Percentiles rank a stretch among this genome's conserved stretches.
Conservation (phyloP, 2,329 filamentous ascomycete genomes). For the Hymenoscyphus repandus region DNA sequence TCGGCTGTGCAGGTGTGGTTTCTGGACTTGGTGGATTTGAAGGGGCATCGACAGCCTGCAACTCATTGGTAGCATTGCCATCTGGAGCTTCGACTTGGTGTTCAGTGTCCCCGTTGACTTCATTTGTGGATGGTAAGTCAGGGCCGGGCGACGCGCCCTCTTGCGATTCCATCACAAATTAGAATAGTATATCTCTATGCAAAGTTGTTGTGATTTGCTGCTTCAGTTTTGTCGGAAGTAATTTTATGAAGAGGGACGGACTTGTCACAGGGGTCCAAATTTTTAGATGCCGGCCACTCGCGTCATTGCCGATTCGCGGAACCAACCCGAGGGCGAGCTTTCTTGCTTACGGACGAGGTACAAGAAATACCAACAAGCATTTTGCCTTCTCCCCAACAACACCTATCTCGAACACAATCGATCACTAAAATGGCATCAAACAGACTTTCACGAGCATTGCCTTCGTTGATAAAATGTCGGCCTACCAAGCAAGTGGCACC, state of each 20-base stretch:
- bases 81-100: background rate
- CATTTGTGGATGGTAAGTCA: background rate
- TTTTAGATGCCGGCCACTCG: background rate
- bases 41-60: background rate
- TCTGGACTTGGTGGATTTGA: background rate
- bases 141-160: background rate
- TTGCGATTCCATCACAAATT: background rate
- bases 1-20: slow-evolving; percentile 11
- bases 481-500: slow-evolving; percentile 14
- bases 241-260: too few species aligned
- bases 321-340: background rate
- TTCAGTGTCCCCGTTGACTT: background rate
- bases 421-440: slow-evolving; percentile 2
- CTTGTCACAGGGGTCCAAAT: too few species aligned
- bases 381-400: background rate
- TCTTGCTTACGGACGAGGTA: background rate
- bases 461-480: slow-evolving; percentile 24
- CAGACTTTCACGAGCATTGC: slow-evolving; percentile 18
- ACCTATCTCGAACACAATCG: background rate
- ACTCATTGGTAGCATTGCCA: background rate
- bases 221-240: background rate
- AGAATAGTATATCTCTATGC: background rate
- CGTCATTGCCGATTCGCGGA: slow-evolving; percentile 4
- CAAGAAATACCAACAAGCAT: background rate
- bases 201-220: background rate